Evolutionary conservation across 2,329 filamentous ascomycete species (phyloP), one percentile per base, ranked within the genome.

Genomic region (Penicillium sp.): DNA sequence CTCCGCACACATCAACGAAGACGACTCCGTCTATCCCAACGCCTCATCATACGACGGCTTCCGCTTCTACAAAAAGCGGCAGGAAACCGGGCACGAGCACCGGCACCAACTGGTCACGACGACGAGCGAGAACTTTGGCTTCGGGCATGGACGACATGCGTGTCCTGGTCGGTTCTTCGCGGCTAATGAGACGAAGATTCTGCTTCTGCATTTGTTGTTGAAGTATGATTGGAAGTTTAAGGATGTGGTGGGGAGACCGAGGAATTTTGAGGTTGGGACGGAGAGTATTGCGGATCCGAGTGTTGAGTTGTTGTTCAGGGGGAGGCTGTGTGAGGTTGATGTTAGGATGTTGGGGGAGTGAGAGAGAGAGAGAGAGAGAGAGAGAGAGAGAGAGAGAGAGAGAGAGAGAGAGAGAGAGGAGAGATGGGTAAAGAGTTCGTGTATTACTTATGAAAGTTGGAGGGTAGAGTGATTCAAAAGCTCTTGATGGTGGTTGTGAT

Each of bases 121-220:
- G 1, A 73, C 68, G 24, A 50, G 60, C 5, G 69, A 73, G 4
- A 68, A 73, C 26, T 69, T 76, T 7, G 70, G 64, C 8, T 81
- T 80, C 56, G 79, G 79, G 0, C 74, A 78, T 55, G 78, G 79
- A 8, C 49, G 69, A 30, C 71, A 76, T 45, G 72, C 75, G 15
- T 78, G 85, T 51, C 82, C 84, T 0, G 85, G 85, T 0, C 78
- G 85, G 0, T 87, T 87, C 75, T 86, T 86, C 61, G 84, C 84
- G 0, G 80, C 83, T 0, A 80, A 85, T 60, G 84, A 86, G 70
- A 74, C 85, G 15, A 87, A 87, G 70, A 83, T 87, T 70, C 75
- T 86, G 15, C 68, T 86, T 37, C 77, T 82, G 0, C 79, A 85
- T 57, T 68, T 86, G 22, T 66, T 86, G 1, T 70, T 82, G 38